Base-by-base conservation (phyloP, 768 basidiomycete species). In the Rhodocollybia butyracea region DNA sequence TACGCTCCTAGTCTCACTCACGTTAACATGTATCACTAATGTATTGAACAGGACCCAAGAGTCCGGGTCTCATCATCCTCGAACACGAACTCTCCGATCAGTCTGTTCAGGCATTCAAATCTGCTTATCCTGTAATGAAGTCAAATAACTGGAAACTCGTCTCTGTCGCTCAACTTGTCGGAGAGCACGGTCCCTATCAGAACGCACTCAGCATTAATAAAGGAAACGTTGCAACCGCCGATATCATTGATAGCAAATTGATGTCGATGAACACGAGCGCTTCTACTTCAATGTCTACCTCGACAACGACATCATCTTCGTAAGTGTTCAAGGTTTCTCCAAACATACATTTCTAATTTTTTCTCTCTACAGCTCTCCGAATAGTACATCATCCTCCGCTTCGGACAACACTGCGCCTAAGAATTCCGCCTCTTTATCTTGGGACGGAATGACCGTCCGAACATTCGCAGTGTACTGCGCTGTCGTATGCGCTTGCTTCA, bases 11-110 rank as follows among this genome's bases (percentile, higher is more conserved):
- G 12, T n/a, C 39, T 32, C n/a, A 15, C 48, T 39, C 2, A 17
- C 43, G 10, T 54, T n/a, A 32, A 27, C 5, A 39, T 26, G 54
- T 17, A 34, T 51, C 39, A 3, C 22, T 52, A 1, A 51, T 3
- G 7, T 29, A 21, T 21, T 47, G 19, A 11, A 41, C 26, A 74
- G 88, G 85, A 29, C 72, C 88, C 46, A 92, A 93, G 67, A 73
- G 69, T 10, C 87, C 91, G 2, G 95, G 95, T 31, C 79, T 95
- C 22, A 76, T 92, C 58, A 76, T 91, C 53, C 78, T 97, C 56
- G 88, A 96, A 67, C 95, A 98, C 69, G 94, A 97, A 70, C 72
- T 87, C 22, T 78, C 76, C 30, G 70, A 80, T 40, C 66, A 73
- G 59, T 74, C 86, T 30, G 85, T 92, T 21, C 61, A 74, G 34